These are phyloP conservation scores for Cyclocybe cylindracea DNA, from an alignment of 768 basidiomycete genomes.

Conservation along the genomic window DNA sequence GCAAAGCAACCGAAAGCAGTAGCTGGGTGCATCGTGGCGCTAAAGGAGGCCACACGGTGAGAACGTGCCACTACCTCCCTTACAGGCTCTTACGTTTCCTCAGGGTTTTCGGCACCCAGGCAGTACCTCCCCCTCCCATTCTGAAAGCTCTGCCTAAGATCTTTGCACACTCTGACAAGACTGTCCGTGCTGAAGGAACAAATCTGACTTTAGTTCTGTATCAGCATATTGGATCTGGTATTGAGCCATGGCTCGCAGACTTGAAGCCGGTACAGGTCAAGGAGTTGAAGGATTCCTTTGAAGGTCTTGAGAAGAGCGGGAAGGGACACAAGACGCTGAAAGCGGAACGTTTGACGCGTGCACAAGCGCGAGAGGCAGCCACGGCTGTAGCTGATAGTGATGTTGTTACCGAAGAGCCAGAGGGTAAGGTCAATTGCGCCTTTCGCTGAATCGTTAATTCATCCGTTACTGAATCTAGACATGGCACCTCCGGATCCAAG, in stretches of 20 bases:
- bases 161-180: constrained; percentile 93
- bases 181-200: constrained; percentile 90
- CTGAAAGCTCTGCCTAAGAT: constrained; percentile 90
- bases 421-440: constrained; percentile 39
- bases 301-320: constrained; percentile 78
- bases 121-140: constrained; percentile 74
- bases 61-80: constrained; percentile 22
- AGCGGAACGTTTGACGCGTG: constrained; percentile 77
- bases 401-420: constrained; percentile 39
- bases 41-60: constrained; percentile 87
- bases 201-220: constrained; percentile 76
- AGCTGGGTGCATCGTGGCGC: constrained; percentile 69
- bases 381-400: constrained; percentile 34
- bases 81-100: constrained; percentile 5
- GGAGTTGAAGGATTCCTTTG: constrained; percentile 91
- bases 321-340: constrained; percentile 83
- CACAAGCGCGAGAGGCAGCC: constrained; percentile 73
- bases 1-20: constrained; percentile 97
- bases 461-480: constrained; percentile 33
- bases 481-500: constrained; percentile 70
- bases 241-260: constrained; percentile 84
- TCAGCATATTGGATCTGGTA: constrained; percentile 80
- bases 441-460: constrained; percentile 8
- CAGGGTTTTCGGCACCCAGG: constrained; percentile 80
- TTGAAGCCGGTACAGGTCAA: constrained; percentile 97